Evolutionary conservation across 2,329 filamentous ascomycete genomes (phyloP), one percentile per base, ranked within the genome.

Genomic region (Pyrenophora tritici-repentis): DNA sequence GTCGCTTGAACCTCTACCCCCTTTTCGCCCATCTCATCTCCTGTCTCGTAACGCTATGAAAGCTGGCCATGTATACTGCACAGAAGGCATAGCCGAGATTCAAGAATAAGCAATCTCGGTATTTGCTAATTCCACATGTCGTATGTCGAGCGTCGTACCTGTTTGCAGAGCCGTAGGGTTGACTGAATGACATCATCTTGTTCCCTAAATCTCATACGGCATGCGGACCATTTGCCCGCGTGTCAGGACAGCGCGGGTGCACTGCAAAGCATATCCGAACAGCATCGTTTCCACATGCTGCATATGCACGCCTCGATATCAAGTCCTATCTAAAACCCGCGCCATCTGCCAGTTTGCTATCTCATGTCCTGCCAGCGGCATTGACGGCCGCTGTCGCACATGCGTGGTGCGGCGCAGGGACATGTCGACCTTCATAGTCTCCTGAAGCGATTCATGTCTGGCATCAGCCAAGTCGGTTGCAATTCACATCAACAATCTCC

Each of bases 401-500:
- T 50, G 37, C 35, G 57, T 47, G 36, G 56, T 56, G 54, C 56
- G 22, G 33, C 43, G 57, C 57, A 58, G 54, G 55, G 42, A 39
- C 33, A 44, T 39, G 31, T 14, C 26, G 18, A 26, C 10, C 41
- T 17, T 24, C 24, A 14, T 20, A 10, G 18, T 47, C 35, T 29
- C 33, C 34, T 39, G 49, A 46, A 29, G 44, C 37, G 32, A 42
- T 26, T 31, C 32, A 20, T 38, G 41, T 50, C 41, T 39, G 29
- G 5, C 42, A 17, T 37, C 42, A 34, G 46, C 44, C 61, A 29
- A 29, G 26, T 29, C 26, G 3, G 26, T 29, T 29, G 26, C 26
- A 10, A 29, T 51, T 75, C 67, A 87, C 83, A 86, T 86, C 65
- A 87, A 78, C 67, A 87, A 73, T 65, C 84, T 79, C 84, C 84